These are phyloP conservation scores for Populus nigra DNA, from an alignment of 345 rosid genomes.

Conservation along the genomic window DNA sequence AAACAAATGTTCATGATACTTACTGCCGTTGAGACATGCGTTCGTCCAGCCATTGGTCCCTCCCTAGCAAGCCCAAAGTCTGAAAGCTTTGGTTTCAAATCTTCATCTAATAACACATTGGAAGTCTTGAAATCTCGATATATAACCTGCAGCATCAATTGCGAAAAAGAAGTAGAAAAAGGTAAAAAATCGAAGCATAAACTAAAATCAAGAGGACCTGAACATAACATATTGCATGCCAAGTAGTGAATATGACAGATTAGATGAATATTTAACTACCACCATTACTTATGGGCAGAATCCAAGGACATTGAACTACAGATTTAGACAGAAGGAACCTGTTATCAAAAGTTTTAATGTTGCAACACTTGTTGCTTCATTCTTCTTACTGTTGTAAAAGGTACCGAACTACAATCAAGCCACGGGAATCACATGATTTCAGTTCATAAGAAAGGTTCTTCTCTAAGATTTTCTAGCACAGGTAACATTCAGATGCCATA, in stretches of 20 bases:
- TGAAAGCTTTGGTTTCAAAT: slow-evolving; percentile 69
- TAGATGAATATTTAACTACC: not conserved
- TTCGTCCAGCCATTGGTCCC: slow-evolving; percentile 69
- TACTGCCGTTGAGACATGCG: slow-evolving; percentile 89
- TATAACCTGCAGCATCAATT: slow-evolving; percentile 49
- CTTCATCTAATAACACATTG: slow-evolving; percentile 67
- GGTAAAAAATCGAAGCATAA: not conserved
- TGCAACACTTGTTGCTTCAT: not conserved
- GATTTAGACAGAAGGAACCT: not conserved
- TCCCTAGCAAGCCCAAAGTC: slow-evolving; percentile 95
- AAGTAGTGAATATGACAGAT: too few relatives aligned
- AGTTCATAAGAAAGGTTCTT: too few relatives aligned
- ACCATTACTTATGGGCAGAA: not conserved
- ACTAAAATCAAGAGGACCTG: not conserved
- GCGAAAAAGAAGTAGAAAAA: not conserved
- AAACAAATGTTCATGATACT: slow-evolving; percentile 23
- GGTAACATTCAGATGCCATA: too few relatives aligned
- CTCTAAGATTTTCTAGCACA: too few relatives aligned
- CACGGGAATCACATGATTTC: too few relatives aligned
- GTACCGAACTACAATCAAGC: too few relatives aligned
- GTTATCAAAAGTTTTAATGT: too few relatives aligned
- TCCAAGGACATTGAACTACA: not conserved
- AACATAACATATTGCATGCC: not conserved
- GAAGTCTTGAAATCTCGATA: slow-evolving; percentile 81
- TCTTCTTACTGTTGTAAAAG: not conserved